These are phyloP conservation scores for Penicillium vulpinum DNA, from an alignment of 2,329 filamentous ascomycete species.

Conservation along the genomic window DNA sequence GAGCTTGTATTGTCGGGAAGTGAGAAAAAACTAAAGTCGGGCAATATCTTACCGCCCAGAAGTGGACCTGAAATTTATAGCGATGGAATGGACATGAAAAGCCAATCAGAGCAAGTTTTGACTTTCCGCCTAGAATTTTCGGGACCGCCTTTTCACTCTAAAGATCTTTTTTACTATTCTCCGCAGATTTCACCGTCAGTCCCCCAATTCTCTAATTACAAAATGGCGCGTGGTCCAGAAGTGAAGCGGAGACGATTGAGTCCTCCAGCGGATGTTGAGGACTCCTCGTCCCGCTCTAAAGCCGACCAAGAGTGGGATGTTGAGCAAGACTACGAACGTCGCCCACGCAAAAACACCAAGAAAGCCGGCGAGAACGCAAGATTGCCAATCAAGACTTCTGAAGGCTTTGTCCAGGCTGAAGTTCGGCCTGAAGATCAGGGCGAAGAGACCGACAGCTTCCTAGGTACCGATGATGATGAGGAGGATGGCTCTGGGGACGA, in stretches of 20 bases:
- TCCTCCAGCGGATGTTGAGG: conserved; percentile 44
- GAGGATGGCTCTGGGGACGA: conserved; percentile 41
- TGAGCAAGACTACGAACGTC: conserved; percentile 85
- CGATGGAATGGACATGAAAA: conserved; percentile 16
- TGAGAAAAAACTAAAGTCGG: conserved; percentile 9
- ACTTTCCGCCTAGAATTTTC: conserved; percentile 10
- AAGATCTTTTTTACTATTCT: conserved; percentile 12
- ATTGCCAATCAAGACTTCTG: conserved; percentile 82
- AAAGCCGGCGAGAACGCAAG: conserved; percentile 72
- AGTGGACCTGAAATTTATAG: conserved; percentile 7
- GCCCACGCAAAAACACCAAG: conserved; percentile 72
- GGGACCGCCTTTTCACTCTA: conserved; percentile 6
- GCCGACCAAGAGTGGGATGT: conserved; percentile 77
- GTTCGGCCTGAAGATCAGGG: conserved; percentile 47
- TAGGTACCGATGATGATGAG: conserved; percentile 59
- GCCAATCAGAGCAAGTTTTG: neutral
- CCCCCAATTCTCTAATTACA: conserved; percentile 1
- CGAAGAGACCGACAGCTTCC: conserved; percentile 64
- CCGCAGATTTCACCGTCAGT: conserved; percentile 10
- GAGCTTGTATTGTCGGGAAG: conserved; percentile 9
- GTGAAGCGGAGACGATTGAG: conserved; percentile 54
- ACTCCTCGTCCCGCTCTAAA: conserved; percentile 32
- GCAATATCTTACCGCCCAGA: conserved; percentile 7
- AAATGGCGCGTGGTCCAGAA: conserved; percentile 50
- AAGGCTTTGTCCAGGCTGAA: conserved; percentile 68